Base-by-base conservation (phyloP, 2,329 filamentous ascomycete species). In the Aspergillus tamarii region DNA sequence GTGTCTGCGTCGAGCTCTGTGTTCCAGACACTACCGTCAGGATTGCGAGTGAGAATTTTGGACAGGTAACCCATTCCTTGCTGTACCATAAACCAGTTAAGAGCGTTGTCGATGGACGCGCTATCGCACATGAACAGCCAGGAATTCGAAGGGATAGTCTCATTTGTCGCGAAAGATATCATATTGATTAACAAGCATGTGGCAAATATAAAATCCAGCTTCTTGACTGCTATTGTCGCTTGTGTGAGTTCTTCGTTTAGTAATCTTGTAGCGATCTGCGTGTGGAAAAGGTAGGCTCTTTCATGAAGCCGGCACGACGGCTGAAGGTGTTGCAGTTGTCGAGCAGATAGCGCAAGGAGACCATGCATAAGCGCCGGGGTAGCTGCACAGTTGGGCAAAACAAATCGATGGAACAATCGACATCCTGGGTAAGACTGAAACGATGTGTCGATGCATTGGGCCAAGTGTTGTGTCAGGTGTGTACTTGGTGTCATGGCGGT, bases 281-380 rank as follows among this genome's bases (percentile, higher is more conserved):
- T 19, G n/a, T 53, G 50, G 30, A 34, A 34, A 14, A 32, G 23
- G 6, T 53, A 53, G 19, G 50, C 26, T 28, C 23, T n/a, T 21
- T 53, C 50, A 53, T 53, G 50, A n/a, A 34, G n/a, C 19, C 5
- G 26, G 45, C 45, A 48, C 14, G 30, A 54, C 21, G 52, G 30
- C 19, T 54, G 30, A 54, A 54, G n/a, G n/a, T 54, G 10, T 1
- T 54, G 32, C 19, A 54, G 30, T 4, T 54, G 52, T 14, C 30
- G 52, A 16, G 52, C 52, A 23, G 52, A 54, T 21, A 54, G 52
- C n/a, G 52, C 52, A 34, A 53, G 30, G 21, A 54, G 52, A 36
- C 52, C 11, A 36, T 34, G 52, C 52, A 54, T 11, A 19, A 54
- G 52, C 10, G 52, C 30, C 2, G 50, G 52, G 10, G 19, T 54